A percentile compares a stretch with the other conserved stretches of the same genome.
Conservation (phyloP, 148 eudicot genomes). For the Polygonum maritimum region DNA sequence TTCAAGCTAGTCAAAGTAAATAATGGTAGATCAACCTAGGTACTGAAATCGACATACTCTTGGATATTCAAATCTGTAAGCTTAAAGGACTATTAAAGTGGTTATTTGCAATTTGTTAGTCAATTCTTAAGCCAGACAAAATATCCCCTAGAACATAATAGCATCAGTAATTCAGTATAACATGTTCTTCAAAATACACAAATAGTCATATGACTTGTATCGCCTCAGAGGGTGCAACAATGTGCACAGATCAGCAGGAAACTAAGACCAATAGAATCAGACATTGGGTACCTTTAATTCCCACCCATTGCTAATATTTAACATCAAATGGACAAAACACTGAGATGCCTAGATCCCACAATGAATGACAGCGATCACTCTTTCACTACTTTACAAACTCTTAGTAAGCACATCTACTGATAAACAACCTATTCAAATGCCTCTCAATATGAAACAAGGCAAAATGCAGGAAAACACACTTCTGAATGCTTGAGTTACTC, state of each 20-base stretch:
- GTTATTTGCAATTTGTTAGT: not conserved
- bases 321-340: not conserved
- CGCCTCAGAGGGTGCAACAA: too few relatives aligned
- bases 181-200: too few relatives aligned
- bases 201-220: too few relatives aligned
- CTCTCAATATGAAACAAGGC: not conserved
- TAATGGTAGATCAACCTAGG: not conserved
- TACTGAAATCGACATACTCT: not conserved
- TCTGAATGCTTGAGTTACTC: not conserved
- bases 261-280: too few relatives aligned
- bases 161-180: too few relatives aligned
- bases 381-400: not conserved
- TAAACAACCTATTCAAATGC: not conserved
- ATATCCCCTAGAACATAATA: too few relatives aligned
- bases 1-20: not conserved
- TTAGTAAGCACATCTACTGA: not conserved
- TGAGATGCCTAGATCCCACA: not conserved
- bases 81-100: too few relatives aligned
- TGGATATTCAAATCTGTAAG: too few relatives aligned
- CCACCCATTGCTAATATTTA: not conserved
- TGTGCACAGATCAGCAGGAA: too few relatives aligned
- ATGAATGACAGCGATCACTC: not conserved
- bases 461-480: not conserved
- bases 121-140: not conserved
- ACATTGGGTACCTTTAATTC: too few relatives aligned